These are phyloP conservation scores for Botrytis fabae DNA, from an alignment of 2,329 filamentous ascomycete genomes.

Conservation along the genomic window DNA sequence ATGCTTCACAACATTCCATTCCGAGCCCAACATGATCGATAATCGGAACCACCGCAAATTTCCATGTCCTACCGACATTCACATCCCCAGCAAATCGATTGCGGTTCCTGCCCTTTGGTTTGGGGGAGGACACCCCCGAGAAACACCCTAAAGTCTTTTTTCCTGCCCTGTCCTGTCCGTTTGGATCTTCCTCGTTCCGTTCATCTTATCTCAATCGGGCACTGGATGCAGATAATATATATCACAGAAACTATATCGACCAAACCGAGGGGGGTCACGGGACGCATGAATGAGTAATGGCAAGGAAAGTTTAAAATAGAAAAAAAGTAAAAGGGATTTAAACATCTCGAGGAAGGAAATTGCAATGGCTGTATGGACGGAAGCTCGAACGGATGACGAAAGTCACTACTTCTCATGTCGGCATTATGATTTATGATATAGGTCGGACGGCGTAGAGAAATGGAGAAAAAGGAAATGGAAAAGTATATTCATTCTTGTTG, in stretches of 20 bases:
- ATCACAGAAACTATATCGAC: not conserved
- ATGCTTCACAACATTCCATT: conserved; percentile 3
- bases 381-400: not conserved
- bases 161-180: not conserved
- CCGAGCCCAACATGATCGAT: conserved; percentile 9
- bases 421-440: not conserved
- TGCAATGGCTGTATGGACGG: not conserved
- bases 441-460: not conserved
- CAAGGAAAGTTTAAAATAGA: not conserved
- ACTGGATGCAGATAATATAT: not conserved
- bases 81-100: not conserved
- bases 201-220: conserved; percentile 1
- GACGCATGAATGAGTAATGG: not conserved
- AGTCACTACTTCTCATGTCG: not conserved
- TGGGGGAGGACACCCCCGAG: not conserved
- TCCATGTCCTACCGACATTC: not conserved
- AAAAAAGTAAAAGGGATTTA: not conserved
- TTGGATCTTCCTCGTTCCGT: not conserved
- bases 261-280: not conserved
- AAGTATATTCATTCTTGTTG: not conserved
- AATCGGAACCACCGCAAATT: not conserved
- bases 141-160: conserved; percentile 3
- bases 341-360: not conserved
- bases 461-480: not conserved
- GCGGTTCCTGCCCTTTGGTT: not conserved